Conservation (phyloP, 2,329 filamentous ascomycete species). For the Calonectria pseudoreteaudii region DNA sequence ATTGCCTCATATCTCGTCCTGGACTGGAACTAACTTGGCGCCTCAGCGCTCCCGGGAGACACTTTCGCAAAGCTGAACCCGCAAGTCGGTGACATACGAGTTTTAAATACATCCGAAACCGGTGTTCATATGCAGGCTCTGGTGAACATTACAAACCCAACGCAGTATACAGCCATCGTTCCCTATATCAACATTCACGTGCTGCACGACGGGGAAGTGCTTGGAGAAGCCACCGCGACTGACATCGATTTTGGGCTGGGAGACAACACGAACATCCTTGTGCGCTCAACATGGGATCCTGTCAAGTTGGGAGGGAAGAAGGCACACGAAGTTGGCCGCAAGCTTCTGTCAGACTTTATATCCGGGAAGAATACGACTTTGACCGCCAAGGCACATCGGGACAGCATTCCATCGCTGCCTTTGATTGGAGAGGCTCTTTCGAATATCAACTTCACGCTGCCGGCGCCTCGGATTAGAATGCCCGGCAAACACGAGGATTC, state of each 20-base stretch:
- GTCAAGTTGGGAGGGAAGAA: slow-evolving; percentile 67
- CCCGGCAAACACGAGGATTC: slow-evolving; percentile 60
- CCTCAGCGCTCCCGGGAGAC: slow-evolving; percentile 69
- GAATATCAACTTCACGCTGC: slow-evolving; percentile 76
- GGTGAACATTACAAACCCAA: slow-evolving; percentile 91
- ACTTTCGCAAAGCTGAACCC: slow-evolving; percentile 64
- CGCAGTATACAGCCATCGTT: slow-evolving; percentile 84
- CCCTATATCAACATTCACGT: slow-evolving; percentile 85
- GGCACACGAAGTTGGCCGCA: slow-evolving; percentile 72
- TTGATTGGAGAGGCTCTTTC: slow-evolving; percentile 79
- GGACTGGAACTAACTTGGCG: slow-evolving; percentile 48
- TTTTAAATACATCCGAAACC: slow-evolving; percentile 78
- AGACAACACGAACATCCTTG: slow-evolving; percentile 75
- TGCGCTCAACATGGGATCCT: slow-evolving; percentile 82
- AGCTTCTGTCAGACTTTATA: slow-evolving; percentile 86
- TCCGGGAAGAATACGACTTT: slow-evolving; percentile 89
- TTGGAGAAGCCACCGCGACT: slow-evolving; percentile 79
- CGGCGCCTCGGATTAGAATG: slow-evolving; percentile 74
- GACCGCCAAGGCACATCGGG: slow-evolving; percentile 76
- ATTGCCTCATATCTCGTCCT: slow-evolving; percentile 37
- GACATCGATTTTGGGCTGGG: slow-evolving; percentile 75
- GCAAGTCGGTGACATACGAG: slow-evolving; percentile 76
- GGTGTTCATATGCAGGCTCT: slow-evolving; percentile 78
- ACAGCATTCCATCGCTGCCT: slow-evolving; percentile 80
- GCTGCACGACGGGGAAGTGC: slow-evolving; percentile 75